Evolutionary conservation across 1,284 basidiomycete genomes (phyloP).

Genomic region (Ganoderma lucidum): DNA sequence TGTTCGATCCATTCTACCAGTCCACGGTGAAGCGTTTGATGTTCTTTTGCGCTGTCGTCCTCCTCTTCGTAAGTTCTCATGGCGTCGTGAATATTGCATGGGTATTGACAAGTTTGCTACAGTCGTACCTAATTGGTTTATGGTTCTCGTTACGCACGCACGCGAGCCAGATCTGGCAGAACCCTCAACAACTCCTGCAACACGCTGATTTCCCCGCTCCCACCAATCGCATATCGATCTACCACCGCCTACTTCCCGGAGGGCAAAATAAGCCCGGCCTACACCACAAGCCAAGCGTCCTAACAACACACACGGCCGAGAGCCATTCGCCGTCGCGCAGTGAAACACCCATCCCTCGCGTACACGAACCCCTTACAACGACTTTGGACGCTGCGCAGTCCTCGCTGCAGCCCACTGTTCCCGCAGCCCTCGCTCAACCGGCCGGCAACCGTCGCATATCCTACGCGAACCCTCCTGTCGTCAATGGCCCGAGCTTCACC

Average conservation of each 20-base stretch:
- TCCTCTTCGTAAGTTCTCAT: slow-evolving; percentile 82
- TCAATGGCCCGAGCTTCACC: slow-evolving; percentile 51
- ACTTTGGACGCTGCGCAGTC: slow-evolving; percentile 33
- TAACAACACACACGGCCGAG: slow-evolving; percentile 41
- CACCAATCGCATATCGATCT: slow-evolving; percentile 72
- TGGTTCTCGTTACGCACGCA: slow-evolving; percentile 99
- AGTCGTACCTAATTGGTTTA: slow-evolving; percentile 97
- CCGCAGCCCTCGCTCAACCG: slow-evolving; percentile 28
- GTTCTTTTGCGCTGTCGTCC: slow-evolving; percentile 92
- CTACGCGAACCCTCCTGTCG: slow-evolving; percentile 55
- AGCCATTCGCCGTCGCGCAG: slow-evolving; percentile 46
- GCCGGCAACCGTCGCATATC: slow-evolving; percentile 53
- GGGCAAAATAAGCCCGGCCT: slow-evolving; percentile 33
- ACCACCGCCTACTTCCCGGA: slow-evolving; percentile 69
- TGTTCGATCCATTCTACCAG: slow-evolving; percentile 96
- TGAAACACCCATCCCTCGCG: slow-evolving; percentile 50
- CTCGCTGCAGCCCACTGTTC: slow-evolving; percentile 16
- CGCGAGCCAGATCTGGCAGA: slow-evolving; percentile 99
- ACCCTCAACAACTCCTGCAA: slow-evolving; percentile 87
- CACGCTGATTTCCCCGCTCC: slow-evolving; percentile 62
- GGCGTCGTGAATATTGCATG: slow-evolving; percentile 10
- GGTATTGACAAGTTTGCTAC: slow-evolving; percentile 12
- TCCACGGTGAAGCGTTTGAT: slow-evolving; percentile 92
- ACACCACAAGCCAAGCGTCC: slow-evolving; percentile 55
- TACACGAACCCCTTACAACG: slow-evolving; percentile 26